Evolutionary conservation across 192 early-diverging fungal genomes (phyloP).

Genomic region (Gamsiella multidivaricata): DNA sequence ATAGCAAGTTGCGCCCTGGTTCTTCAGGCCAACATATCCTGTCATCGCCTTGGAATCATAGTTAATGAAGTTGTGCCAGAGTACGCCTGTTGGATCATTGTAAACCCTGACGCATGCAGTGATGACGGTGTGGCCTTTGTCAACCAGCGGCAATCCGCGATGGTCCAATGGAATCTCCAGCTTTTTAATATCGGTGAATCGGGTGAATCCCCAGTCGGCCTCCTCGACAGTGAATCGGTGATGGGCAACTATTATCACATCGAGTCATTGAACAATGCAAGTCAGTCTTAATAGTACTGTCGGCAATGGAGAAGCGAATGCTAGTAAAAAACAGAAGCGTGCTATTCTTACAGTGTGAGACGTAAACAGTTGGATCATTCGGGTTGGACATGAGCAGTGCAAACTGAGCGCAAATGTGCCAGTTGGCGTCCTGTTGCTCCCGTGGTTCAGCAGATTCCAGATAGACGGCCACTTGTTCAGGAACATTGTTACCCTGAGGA

Average conservation of each 20-base stretch:
- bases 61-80: constrained; percentile 95
- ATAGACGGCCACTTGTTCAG: constrained; percentile 83
- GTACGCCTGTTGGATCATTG: constrained; percentile 88
- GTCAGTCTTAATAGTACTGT: no score
- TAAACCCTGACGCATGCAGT: constrained; percentile 80
- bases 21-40: constrained; percentile 93
- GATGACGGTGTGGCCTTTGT: constrained; percentile 67
- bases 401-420: constrained; percentile 90
- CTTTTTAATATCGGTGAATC: constrained; percentile 69
- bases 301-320: neutral
- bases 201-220: constrained; percentile 96
- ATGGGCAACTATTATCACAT: constrained; percentile 58
- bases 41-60: constrained; percentile 92
- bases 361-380: constrained; percentile 65
- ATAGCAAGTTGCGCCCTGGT: constrained; percentile 99
- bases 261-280: no score
- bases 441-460: constrained; percentile 85
- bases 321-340: neutral
- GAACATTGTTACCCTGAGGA: constrained; percentile 83
- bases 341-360: constrained; percentile 22
- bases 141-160: constrained; percentile 26
- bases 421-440: constrained; percentile 58
- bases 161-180: constrained; percentile 71
- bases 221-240: constrained; percentile 88
- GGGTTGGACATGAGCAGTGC: constrained; percentile 80